These are phyloP conservation scores for Penicillium cinerascens DNA, from an alignment of 495 filamentous ascomycete genomes.

Conservation along the genomic window DNA sequence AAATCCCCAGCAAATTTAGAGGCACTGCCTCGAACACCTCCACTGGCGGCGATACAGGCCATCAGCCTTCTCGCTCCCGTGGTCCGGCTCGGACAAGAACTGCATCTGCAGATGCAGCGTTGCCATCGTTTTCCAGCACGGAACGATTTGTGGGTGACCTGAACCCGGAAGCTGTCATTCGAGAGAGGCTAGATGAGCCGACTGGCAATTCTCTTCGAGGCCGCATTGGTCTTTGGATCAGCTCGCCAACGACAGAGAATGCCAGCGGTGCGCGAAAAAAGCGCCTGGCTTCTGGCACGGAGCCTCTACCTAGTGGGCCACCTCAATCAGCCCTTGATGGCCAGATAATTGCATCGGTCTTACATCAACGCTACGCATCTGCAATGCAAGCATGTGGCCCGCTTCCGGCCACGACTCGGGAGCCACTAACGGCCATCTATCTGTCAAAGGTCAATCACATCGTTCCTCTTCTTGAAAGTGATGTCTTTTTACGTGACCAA, in stretches of 20 bases:
- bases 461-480: constrained; percentile 36
- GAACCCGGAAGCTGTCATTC: constrained; percentile 48
- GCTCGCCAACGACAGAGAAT: constrained; percentile 20
- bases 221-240: constrained; percentile 46
- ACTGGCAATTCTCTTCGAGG: constrained; percentile 32
- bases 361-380: constrained; percentile 28
- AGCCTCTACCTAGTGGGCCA: not conserved
- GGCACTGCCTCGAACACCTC: not conserved
- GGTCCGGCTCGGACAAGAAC: constrained; percentile 2
- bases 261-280: not conserved
- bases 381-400: constrained; percentile 28
- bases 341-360: constrained; percentile 20
- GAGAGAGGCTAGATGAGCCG: constrained; percentile 31
- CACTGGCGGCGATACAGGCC: not conserved
- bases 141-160: constrained; percentile 48
- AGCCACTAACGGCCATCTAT: constrained; percentile 29
- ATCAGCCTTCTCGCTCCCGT: not conserved
- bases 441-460: constrained; percentile 35
- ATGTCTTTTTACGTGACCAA: constrained; percentile 18
- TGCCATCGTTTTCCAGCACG: constrained; percentile 16
- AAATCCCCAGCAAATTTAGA: constrained; percentile 3
- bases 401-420: constrained; percentile 25
- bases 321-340: constrained; percentile 8
- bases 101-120: constrained; percentile 3
- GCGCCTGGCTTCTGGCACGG: not conserved